These are phyloP conservation scores for Suhomyces maxii DNA, from an alignment of 1,139 yeast species.

Conservation along the genomic window DNA sequence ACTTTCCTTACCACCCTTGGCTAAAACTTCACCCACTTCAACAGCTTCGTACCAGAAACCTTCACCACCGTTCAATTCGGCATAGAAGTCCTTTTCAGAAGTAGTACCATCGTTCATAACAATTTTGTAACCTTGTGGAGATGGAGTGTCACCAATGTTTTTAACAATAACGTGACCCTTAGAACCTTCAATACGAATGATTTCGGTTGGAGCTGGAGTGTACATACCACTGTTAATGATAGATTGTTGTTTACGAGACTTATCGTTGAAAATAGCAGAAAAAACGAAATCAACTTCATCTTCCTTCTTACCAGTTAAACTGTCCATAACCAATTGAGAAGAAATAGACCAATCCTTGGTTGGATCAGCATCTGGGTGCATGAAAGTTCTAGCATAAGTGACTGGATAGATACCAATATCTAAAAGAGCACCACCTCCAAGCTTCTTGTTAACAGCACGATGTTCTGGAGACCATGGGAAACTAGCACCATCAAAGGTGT, in stretches of 20 bases:
- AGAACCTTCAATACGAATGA: conserved; percentile 20
- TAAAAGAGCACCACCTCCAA: conserved; percentile 63
- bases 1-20: conserved; percentile 14
- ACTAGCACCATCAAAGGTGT: conserved; percentile 35
- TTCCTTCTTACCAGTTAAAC: conserved; percentile 14
- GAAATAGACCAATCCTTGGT: conserved; percentile 16
- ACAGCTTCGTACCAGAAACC: conserved; percentile 21
- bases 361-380: conserved; percentile 30
- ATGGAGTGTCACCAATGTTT: conserved; percentile 19
- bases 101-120: conserved; percentile 10
- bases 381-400: conserved; percentile 46
- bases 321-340: conserved; percentile 21
- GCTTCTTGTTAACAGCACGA: conserved; percentile 37
- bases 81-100: conserved; percentile 9
- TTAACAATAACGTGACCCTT: conserved; percentile 18
- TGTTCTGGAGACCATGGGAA: conserved; percentile 15
- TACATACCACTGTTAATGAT: conserved; percentile 19
- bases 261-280: conserved; percentile 19
- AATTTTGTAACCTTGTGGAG: conserved; percentile 14
- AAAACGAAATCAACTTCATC: conserved; percentile 20
- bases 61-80: conserved; percentile 17
- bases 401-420: conserved; percentile 62
- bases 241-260: conserved; percentile 22
- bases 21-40: conserved; percentile 18
- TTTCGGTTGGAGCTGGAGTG: conserved; percentile 16